Evolutionary conservation across 164 flowering plant species (phyloP).

Genomic region (Umbilicus rupestris): DNA sequence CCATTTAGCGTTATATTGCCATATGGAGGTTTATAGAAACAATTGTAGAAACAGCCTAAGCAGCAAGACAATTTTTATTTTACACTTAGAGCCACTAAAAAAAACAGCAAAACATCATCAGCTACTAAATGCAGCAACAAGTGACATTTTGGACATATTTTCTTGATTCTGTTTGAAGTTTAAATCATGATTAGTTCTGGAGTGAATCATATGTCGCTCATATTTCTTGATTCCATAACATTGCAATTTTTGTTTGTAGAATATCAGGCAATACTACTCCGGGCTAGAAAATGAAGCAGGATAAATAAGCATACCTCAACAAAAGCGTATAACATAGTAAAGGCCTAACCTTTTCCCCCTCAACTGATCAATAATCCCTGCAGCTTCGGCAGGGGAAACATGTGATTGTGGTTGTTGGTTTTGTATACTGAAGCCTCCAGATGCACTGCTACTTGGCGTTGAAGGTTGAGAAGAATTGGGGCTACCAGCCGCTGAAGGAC

Average conservation of each 20-base stretch:
- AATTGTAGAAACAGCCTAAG: too few relatives aligned
- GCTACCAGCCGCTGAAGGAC: slow-evolving; percentile 47
- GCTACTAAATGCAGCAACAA: neutral
- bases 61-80: too few relatives aligned
- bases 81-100: too few relatives aligned
- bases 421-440: slow-evolving; percentile 31
- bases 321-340: neutral
- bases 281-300: neutral
- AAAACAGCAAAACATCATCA: too few relatives aligned
- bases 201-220: too few relatives aligned
- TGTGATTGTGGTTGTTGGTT: slow-evolving; percentile 38
- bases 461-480: slow-evolving; percentile 52
- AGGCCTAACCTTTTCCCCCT: slow-evolving; percentile 66
- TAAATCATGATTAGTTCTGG: too few relatives aligned
- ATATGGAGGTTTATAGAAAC: too few relatives aligned
- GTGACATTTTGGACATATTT: neutral
- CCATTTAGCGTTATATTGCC: too few relatives aligned
- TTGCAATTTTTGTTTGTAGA: too few relatives aligned
- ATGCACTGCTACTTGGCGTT: slow-evolving; percentile 41
- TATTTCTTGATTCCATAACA: too few relatives aligned
- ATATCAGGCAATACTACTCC: neutral
- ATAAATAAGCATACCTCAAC: neutral
- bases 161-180: too few relatives aligned
- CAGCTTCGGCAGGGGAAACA: slow-evolving; percentile 81
- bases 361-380: slow-evolving; percentile 45